Percentiles rank a stretch among this genome's conserved stretches.
phyloP scores from a whole-genome alignment of 306 rosid species.

The Glycine soja region DNA sequence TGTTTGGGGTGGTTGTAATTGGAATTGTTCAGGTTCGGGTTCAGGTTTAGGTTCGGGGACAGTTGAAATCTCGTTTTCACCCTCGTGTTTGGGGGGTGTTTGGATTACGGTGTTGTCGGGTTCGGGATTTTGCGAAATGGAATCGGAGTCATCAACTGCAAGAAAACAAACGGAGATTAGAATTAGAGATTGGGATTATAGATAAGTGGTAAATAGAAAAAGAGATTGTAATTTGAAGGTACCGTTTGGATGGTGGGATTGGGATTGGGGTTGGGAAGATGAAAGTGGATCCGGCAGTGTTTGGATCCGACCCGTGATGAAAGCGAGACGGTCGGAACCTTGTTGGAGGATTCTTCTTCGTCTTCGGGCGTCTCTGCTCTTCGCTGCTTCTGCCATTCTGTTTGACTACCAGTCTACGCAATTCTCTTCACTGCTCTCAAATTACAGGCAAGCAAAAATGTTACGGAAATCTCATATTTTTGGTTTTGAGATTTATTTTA shows the following conservation, averaged over 20 bases:
- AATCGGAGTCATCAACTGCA: constrained; percentile 55
- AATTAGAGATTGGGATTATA: background rate
- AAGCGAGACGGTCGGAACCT: constrained; percentile 82
- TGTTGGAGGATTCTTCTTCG: constrained; percentile 71
- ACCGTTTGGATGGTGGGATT: constrained; percentile 49
- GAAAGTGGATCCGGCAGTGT: constrained; percentile 16
- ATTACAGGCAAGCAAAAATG: background rate
- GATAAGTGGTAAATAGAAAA: background rate
- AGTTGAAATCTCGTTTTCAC: constrained; percentile 35
- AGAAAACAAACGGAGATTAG: background rate
- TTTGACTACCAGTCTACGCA: background rate
- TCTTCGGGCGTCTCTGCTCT: constrained; percentile 63
- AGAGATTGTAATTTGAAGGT: constrained; percentile 7
- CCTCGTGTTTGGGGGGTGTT: constrained; percentile 37
- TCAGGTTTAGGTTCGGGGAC: constrained; percentile 28
- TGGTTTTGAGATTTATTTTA: background rate
- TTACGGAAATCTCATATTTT: background rate
- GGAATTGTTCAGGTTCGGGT: constrained; percentile 14
- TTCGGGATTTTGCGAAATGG: constrained; percentile 45
- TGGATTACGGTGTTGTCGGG: background rate
- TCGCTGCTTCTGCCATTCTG: constrained; percentile 60
- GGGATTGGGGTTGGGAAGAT: background rate
- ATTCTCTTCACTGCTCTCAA: background rate
- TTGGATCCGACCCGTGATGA: constrained; percentile 73
- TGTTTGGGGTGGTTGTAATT: background rate